Percentiles rank a stretch among this genome's conserved stretches.
These are phyloP conservation scores for Isoetes taiwanensis DNA, from an alignment of 75 land plant species.

Conservation along the genomic window DNA sequence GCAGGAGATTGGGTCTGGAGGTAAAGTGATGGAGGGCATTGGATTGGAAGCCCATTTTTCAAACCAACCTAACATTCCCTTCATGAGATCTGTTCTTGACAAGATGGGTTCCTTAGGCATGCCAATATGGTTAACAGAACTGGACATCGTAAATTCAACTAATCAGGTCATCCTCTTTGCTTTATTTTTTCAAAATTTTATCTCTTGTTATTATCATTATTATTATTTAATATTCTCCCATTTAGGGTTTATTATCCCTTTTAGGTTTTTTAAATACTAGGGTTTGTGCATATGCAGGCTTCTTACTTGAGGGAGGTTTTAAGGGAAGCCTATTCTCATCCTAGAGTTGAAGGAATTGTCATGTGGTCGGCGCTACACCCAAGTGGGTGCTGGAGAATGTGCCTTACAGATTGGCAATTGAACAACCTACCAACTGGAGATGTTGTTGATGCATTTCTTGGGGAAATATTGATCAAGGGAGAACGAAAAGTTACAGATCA, in stretches of 20 bases:
- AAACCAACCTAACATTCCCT: constrained; percentile 34
- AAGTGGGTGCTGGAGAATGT: constrained; percentile 70
- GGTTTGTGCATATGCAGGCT: neutral
- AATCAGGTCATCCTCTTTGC: neutral
- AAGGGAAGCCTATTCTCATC: constrained; percentile 41
- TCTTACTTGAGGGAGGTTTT: constrained; percentile 10
- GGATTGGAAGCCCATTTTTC: constrained; percentile 62
- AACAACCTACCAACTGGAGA: constrained; percentile 67
- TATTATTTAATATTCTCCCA: neutral
- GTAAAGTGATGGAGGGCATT: constrained; percentile 42
- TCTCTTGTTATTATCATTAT: neutral
- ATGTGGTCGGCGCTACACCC: constrained; percentile 50
- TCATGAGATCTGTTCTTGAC: constrained; percentile 56
- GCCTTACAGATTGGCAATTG: constrained; percentile 51
- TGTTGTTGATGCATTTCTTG: constrained; percentile 47
- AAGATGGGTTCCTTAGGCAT: constrained; percentile 43
- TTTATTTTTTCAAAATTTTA: neutral
- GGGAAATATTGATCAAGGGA: no score
- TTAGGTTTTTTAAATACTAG: neutral
- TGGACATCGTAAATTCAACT: constrained; percentile 23
- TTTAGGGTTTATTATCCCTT: neutral
- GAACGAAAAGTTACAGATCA: no score
- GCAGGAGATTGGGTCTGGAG: constrained; percentile 24
- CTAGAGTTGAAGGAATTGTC: constrained; percentile 44
- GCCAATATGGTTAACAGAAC: constrained; percentile 84